A percentile compares a stretch with the other conserved stretches of the same genome.
These are phyloP conservation scores for Papiliotrema laurentii DNA, from an alignment of 1,284 basidiomycete genomes.

Conservation along the genomic window DNA sequence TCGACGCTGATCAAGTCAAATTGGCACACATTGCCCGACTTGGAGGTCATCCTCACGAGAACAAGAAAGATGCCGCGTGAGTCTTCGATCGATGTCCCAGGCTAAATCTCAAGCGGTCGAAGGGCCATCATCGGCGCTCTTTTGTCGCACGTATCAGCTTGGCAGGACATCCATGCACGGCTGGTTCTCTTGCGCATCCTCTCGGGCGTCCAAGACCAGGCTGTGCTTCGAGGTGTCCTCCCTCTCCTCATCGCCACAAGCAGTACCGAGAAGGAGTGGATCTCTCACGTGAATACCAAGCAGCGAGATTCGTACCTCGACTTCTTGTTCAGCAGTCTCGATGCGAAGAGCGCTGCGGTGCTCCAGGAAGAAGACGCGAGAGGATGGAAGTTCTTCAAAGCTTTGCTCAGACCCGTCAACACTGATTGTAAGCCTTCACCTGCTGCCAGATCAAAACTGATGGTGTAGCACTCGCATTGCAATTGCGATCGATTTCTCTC, in stretches of 20 bases:
- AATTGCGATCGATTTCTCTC: conserved; percentile 8
- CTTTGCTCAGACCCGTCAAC: conserved; percentile 2
- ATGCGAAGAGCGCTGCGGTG: conserved; percentile 13
- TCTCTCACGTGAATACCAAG: neutral
- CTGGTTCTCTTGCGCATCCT: conserved; percentile 60
- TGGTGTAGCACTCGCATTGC: neutral
- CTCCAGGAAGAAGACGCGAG: conserved; percentile 19
- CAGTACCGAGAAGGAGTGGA: conserved; percentile 10
- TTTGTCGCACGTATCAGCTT: conserved; percentile 71
- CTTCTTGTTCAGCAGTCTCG: conserved; percentile 18
- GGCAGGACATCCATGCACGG: conserved; percentile 55
- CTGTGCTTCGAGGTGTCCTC: conserved; percentile 61
- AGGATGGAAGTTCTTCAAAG: conserved; percentile 23
- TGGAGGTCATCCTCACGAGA: conserved; percentile 45
- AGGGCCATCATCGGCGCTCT: conserved; percentile 72
- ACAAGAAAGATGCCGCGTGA: conserved; percentile 63
- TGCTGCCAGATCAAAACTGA: neutral
- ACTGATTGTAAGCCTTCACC: too few species aligned
- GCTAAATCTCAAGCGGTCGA: conserved; percentile 57
- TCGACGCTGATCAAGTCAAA: conserved; percentile 63
- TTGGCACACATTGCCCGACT: conserved; percentile 62
- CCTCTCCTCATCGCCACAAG: conserved; percentile 53
- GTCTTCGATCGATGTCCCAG: conserved; percentile 23
- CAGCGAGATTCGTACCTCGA: conserved; percentile 12
- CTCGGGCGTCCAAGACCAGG: conserved; percentile 58